Percentiles rank a stretch among this genome's conserved stretches.
Conservation (phyloP, 2,329 filamentous ascomycete genomes). For the Hypomyces rosellus region DNA sequence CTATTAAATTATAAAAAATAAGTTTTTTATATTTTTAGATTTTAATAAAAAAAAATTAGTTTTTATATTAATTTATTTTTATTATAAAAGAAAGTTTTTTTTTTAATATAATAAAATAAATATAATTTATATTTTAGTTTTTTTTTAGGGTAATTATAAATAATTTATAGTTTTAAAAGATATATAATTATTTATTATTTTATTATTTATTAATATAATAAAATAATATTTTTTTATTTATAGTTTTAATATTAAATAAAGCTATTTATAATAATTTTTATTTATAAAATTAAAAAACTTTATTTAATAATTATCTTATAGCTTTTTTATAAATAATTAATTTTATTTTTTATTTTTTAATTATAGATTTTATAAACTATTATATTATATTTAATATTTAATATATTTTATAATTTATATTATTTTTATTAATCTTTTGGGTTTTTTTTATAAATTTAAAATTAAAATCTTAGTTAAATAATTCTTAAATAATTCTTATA, state of each 20-base stretch:
- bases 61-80: too few species aligned
- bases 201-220: too few species aligned
- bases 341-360: not conserved
- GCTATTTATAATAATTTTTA: not conserved
- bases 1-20: too few species aligned
- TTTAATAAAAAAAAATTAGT: too few species aligned
- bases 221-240: too few species aligned
- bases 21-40: too few species aligned
- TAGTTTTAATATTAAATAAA: not conserved
- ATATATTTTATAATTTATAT: not conserved
- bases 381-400: not conserved
- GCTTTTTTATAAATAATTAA: not conserved
- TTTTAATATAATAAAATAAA: conserved; percentile 2
- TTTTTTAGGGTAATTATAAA: not conserved
- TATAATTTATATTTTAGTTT: not conserved
- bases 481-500: not conserved
- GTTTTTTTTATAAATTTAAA: not conserved
- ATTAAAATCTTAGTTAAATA: not conserved
- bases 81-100: too few species aligned
- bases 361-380: not conserved
- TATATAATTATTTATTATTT: too few species aligned
- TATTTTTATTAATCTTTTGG: not conserved
- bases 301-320: not conserved
- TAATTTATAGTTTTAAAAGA: too few species aligned
- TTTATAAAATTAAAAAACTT: not conserved